These are phyloP conservation scores for Talaromyces piceae DNA, from an alignment of 2,329 filamentous ascomycete genomes.

Conservation along the genomic window DNA sequence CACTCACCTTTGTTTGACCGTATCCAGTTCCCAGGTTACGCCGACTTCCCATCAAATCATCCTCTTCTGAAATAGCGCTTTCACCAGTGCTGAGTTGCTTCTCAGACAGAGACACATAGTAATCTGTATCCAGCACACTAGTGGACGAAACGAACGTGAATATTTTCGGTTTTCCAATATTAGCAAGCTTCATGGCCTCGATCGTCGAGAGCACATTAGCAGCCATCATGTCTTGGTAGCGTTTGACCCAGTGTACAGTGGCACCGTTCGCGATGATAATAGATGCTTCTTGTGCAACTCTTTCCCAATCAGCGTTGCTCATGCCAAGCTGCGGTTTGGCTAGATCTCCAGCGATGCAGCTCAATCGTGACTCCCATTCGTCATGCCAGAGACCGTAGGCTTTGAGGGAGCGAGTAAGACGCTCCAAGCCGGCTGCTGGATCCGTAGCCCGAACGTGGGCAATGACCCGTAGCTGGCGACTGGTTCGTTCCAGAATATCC, in stretches of 20 bases:
- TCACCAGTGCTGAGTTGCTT: conserved; percentile 54
- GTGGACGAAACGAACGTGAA: conserved; percentile 80
- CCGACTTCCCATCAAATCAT: conserved; percentile 70
- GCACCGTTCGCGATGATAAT: conserved; percentile 78
- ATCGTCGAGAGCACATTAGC: conserved; percentile 78
- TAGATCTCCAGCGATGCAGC: conserved; percentile 66
- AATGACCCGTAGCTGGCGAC: conserved; percentile 55
- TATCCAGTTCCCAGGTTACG: conserved; percentile 78
- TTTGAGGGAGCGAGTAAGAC: conserved; percentile 59
- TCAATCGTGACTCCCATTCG: conserved; percentile 57
- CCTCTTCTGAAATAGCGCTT: conserved; percentile 61
- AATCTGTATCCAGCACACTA: conserved; percentile 69
- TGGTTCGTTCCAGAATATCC: conserved; percentile 60
- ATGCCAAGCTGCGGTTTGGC: conserved; percentile 66
- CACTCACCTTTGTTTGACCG: conserved; percentile 63
- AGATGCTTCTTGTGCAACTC: conserved; percentile 59
- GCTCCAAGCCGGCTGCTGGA: conserved; percentile 51
- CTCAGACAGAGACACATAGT: conserved; percentile 70
- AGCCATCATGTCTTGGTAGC: conserved; percentile 62
- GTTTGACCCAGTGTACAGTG: conserved; percentile 68
- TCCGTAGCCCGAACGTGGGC: conserved; percentile 64
- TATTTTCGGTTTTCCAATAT: conserved; percentile 67
- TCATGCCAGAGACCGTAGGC: conserved; percentile 70
- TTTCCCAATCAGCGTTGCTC: conserved; percentile 57
- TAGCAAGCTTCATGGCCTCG: conserved; percentile 67